phyloP scores from a whole-genome alignment of 192 early-diverging fungal genomes.

The Allomyces macrogynus region DNA sequence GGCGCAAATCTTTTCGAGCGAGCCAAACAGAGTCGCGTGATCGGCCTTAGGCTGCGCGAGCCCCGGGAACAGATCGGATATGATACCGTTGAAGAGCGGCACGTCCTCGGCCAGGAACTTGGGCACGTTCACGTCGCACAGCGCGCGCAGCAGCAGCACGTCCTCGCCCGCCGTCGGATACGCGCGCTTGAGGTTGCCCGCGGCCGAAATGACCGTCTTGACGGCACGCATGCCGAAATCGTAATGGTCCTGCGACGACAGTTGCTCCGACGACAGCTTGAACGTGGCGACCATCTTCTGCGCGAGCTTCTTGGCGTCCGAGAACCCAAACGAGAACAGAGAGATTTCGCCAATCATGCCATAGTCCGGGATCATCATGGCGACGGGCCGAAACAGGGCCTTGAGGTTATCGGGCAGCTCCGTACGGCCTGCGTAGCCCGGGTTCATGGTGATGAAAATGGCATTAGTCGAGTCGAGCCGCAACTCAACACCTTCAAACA shows the following conservation, averaged over 20 bases:
- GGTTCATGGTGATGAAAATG: constrained; percentile 98
- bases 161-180: constrained; percentile 62
- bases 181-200: constrained; percentile 92
- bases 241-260: constrained; percentile 91
- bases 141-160: constrained; percentile 82
- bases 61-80: constrained; percentile 87
- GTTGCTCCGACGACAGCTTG: constrained; percentile 80
- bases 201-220: constrained; percentile 96
- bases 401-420: constrained; percentile 97
- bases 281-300: constrained; percentile 97
- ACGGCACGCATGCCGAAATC: constrained; percentile 97
- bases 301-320: constrained; percentile 76
- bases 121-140: constrained; percentile 89
- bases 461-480: constrained; percentile 76
- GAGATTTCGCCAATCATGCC: constrained; percentile 98
- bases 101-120: constrained; percentile 96
- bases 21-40: constrained; percentile 46
- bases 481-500: constrained; percentile 82
- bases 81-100: constrained; percentile 56
- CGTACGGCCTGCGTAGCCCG: constrained; percentile 94
- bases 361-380: constrained; percentile 96
- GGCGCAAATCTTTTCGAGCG: constrained; percentile 56
- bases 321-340: constrained; percentile 98
- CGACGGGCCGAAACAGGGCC: constrained; percentile 95
- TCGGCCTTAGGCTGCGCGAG: constrained; percentile 62